Base-by-base conservation (phyloP, 2,329 filamentous ascomycete genomes). In the Aspergillus chevalieri region DNA sequence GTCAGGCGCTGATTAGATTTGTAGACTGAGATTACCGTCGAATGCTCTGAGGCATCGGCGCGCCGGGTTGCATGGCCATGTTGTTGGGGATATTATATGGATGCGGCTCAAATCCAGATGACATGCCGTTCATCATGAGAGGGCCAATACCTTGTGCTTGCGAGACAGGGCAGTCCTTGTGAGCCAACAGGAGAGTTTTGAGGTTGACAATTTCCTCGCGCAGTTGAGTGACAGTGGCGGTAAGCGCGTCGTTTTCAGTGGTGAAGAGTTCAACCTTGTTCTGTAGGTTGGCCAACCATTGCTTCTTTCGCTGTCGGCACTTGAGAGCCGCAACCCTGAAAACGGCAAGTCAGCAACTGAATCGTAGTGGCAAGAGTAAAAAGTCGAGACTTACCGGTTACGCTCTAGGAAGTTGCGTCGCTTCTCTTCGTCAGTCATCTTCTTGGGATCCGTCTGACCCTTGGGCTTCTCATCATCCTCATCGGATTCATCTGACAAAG, bases 381-480 rank as follows among this genome's bases (percentile, higher is more conserved):
- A 21, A 24, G 44, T 4, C 38, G 19, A 21, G 46, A 74, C 82
- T 62, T 82, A 95, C 92, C 92, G 84, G 69, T 98, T 98, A 24
- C 93, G 81, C 66, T 98, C 93, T 2, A 98, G 77, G 70, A 98
- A 98, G 67, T 97, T 98, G 74, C 94, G 95, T 39, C 93, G 82
- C 77, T 98, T 98, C 75, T 98, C 93, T 65, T 97, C 93, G 49
- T 97, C 93, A 0, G 91, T 96, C 89, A 96, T 95, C 76, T 95
- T 96, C 60, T 85, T 82, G 38, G 77, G 70, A 44, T 81, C 75
- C 46, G 60, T 64, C 26, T 77, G 78, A 5, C 81, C 77, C 45
- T 81, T 78, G 43, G 76, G 80, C 55, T 77, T 61, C 34, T 47
- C 22, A 38, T 68, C 77, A 47, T 72, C 75, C 4, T 80, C 75